Base-by-base conservation (phyloP, 202 grass and related monocot species). In the Setaria viridis region DNA sequence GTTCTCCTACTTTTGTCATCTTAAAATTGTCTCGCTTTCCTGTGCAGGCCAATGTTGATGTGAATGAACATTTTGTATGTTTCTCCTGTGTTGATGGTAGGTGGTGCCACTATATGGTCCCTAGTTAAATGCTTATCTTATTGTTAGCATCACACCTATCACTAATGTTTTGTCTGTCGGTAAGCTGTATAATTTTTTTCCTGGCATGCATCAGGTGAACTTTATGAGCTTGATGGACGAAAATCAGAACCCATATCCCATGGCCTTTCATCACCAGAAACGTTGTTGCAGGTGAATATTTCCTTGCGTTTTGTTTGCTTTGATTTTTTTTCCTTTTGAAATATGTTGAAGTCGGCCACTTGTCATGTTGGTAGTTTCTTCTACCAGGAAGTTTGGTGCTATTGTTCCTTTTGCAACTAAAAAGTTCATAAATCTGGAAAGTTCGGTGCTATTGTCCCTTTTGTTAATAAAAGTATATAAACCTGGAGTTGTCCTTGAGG, bases 81-180 rank as follows among this genome's bases (percentile, higher is more conserved):
- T 99, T 96, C 85, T 94, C 96, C 46, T 99, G 93, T 90, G 88
- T 96, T 85, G 96, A 99, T 88, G 97, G 94, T 99, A 88, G 14
- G 90, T 89, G 20, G 19, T 59, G 34, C 33, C 6, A 51, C 20
- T 19, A 48, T 19, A 41, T 64, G 5, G 10, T 50, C 16, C 58
- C 47, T 70, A 75, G 29, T 72, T 64, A 42, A 85, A 85, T 41
- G 45, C 3, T 33, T 62, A 53, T 50, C 35, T 75, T 70, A 35
- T 65, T 51, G 19, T 65, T 80, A 45, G 14, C 19, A 55, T 68
- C 56, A 45, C n/a, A 16, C 4, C 72, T 51, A 42, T 79, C n/a
- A n/a, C 9, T 8, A 9, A 46, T 46, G 1, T 46, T 43, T 54
- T 53, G 51, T 53, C 5, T 86, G 45, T 29, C 55, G 32, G 29